phyloP scores from a whole-genome alignment of 192 early-diverging fungal species.

The Podila clonocystis region DNA sequence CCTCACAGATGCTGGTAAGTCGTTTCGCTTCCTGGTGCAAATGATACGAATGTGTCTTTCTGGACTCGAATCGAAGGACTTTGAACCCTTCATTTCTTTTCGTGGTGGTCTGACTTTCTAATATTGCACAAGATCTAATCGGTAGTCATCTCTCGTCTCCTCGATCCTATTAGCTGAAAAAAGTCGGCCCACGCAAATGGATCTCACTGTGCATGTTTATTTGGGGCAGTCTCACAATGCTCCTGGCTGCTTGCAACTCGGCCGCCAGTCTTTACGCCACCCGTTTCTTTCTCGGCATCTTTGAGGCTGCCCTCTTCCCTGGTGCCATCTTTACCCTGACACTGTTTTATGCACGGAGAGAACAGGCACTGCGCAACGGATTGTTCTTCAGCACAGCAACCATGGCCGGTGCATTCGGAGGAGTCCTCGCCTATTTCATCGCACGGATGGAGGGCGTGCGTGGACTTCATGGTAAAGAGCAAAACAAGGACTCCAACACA shows the following conservation, averaged over 20 bases:
- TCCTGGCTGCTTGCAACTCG: constrained; percentile 54
- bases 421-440: constrained; percentile 68
- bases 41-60: background rate
- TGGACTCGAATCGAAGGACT: background rate
- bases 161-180: constrained; percentile 71
- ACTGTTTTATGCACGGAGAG: constrained; percentile 62
- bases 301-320: constrained; percentile 66
- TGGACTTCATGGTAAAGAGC: constrained; percentile 45
- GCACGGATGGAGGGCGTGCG: constrained; percentile 59
- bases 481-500: background rate
- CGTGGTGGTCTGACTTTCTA: background rate
- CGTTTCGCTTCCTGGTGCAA: background rate
- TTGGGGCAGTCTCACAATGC: constrained; percentile 61
- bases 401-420: constrained; percentile 67
- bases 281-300: constrained; percentile 67
- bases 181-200: constrained; percentile 61
- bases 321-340: constrained; percentile 62
- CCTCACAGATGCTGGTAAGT: constrained; percentile 6
- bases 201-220: constrained; percentile 61
- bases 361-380: constrained; percentile 62
- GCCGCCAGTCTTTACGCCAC: constrained; percentile 51
- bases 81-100: background rate
- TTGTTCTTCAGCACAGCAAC: constrained; percentile 59
- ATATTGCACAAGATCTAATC: background rate
- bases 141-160: constrained; percentile 68